Percentiles rank a stretch among this genome's conserved stretches.
These are phyloP conservation scores for Amylocarpus encephaloides DNA, from an alignment of 2,329 filamentous ascomycete species.

Conservation along the genomic window DNA sequence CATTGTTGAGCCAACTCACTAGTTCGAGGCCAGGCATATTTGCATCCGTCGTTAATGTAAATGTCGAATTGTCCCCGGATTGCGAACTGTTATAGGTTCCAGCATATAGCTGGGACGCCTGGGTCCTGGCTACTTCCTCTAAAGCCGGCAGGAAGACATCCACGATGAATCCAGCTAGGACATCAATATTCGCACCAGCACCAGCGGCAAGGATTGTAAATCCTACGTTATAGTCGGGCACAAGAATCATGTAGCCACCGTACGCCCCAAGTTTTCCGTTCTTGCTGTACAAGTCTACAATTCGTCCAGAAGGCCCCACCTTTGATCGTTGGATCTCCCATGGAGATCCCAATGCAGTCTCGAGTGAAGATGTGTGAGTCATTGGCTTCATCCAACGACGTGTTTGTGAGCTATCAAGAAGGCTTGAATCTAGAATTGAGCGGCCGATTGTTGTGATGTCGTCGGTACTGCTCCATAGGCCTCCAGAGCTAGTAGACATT, in stretches of 20 bases:
- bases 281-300: slow-evolving; percentile 14
- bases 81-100: slow-evolving; percentile 5
- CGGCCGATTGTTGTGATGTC: slow-evolving; percentile 25
- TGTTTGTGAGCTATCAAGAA: slow-evolving; percentile 7
- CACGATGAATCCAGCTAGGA: slow-evolving; percentile 3
- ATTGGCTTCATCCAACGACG: slow-evolving; percentile 14
- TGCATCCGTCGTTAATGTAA: slow-evolving; percentile 4
- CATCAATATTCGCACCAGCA: background rate
- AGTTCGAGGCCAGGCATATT: slow-evolving; percentile 6
- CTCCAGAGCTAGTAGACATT: slow-evolving; percentile 26
- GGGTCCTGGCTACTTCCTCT: slow-evolving; percentile 6
- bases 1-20: slow-evolving; percentile 5
- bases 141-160: slow-evolving; percentile 5
- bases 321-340: slow-evolving; percentile 15
- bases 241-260: slow-evolving; percentile 2
- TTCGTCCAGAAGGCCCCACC: background rate
- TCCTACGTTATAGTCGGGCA: slow-evolving; percentile 12
- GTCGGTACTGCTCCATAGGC: slow-evolving; percentile 34
- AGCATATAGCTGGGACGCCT: slow-evolving; percentile 4
- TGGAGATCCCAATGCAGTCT: slow-evolving; percentile 10
- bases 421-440: slow-evolving; percentile 9
- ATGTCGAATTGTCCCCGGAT: slow-evolving; percentile 6
- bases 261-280: slow-evolving; percentile 8
- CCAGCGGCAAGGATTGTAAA: slow-evolving; percentile 4
- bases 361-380: slow-evolving; percentile 6